Evolutionary conservation across 208 protist genomes (phyloP).

Genomic region (Trypanosoma avium): DNA sequence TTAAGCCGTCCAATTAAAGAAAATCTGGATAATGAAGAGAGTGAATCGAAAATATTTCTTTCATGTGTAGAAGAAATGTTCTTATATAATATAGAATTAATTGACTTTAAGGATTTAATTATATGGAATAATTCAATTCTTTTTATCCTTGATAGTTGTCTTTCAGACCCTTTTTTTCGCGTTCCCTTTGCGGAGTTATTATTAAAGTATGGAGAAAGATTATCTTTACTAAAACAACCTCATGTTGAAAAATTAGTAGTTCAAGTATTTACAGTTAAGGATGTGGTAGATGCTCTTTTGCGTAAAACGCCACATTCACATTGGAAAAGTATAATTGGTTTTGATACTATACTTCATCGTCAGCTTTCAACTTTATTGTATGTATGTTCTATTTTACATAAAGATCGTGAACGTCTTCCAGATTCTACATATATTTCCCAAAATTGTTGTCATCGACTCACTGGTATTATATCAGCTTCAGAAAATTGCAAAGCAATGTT

Average conservation of each 20-base stretch:
- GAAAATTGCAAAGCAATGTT: constrained; percentile 15
- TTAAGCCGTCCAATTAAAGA: background rate
- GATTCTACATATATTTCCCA: background rate
- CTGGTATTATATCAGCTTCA: background rate
- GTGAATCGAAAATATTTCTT: background rate
- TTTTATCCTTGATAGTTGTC: constrained; percentile 22
- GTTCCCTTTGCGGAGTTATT: constrained; percentile 51
- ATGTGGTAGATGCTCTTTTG: constrained; percentile 43
- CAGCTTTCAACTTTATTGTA: constrained; percentile 46
- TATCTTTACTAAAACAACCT: constrained; percentile 21
- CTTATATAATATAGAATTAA: constrained; percentile 10
- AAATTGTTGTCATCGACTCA: background rate
- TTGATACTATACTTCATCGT: constrained; percentile 60
- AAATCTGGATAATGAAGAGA: background rate
- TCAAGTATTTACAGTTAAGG: constrained; percentile 69
- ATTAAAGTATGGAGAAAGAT: constrained; percentile 52
- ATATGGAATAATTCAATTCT: constrained; percentile 20
- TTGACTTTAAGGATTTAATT: background rate
- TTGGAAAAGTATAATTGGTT: constrained; percentile 22
- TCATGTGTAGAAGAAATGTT: constrained; percentile 22
- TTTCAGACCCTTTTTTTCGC: constrained; percentile 53
- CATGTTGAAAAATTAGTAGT: constrained; percentile 32
- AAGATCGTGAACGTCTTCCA: background rate
- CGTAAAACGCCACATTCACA: constrained; percentile 28
- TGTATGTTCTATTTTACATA: constrained; percentile 14